Conservation (phyloP, 192 early-diverging fungal genomes). For the Mortierella antarctica region DNA sequence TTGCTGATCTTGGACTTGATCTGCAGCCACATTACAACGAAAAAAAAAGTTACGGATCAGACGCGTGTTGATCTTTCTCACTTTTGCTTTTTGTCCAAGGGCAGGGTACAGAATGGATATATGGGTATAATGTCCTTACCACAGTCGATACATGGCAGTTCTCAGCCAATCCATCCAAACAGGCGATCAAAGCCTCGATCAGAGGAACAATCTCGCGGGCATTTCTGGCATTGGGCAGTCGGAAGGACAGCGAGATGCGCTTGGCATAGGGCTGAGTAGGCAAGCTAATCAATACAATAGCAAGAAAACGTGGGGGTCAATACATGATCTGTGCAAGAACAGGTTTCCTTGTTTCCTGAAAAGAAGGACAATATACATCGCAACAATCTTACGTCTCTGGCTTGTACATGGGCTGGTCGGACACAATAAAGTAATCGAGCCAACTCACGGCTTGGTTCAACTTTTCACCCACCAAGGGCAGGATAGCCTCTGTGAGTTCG, state of each 20-base stretch:
- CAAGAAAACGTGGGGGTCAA: neutral
- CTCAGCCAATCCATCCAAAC: slow-evolving; percentile 44
- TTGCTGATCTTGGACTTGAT: slow-evolving; percentile 46
- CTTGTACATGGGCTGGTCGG: slow-evolving; percentile 39
- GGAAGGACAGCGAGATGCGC: slow-evolving; percentile 50
- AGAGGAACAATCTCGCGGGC: slow-evolving; percentile 36
- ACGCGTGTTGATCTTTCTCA: neutral
- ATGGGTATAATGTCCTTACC: slow-evolving; percentile 5
- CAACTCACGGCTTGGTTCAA: slow-evolving; percentile 42
- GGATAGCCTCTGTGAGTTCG: slow-evolving; percentile 44
- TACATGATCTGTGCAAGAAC: no score
- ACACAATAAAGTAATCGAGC: slow-evolving; percentile 53
- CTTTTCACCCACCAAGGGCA: slow-evolving; percentile 30
- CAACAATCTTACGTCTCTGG: slow-evolving; percentile 24
- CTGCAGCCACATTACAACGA: slow-evolving; percentile 1
- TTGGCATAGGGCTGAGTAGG: slow-evolving; percentile 37
- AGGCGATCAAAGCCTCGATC: slow-evolving; percentile 41
- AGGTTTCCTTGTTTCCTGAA: neutral
- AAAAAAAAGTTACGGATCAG: neutral
- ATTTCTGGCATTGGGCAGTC: slow-evolving; percentile 29
- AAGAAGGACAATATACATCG: neutral
- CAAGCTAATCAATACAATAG: slow-evolving; percentile 9
- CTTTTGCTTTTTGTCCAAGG: neutral
- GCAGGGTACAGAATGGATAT: neutral
- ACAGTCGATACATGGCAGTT: slow-evolving; percentile 39